These are phyloP conservation scores for Sarocladium brachiariae DNA, from an alignment of 2,329 filamentous ascomycete genomes.

Conservation along the genomic window DNA sequence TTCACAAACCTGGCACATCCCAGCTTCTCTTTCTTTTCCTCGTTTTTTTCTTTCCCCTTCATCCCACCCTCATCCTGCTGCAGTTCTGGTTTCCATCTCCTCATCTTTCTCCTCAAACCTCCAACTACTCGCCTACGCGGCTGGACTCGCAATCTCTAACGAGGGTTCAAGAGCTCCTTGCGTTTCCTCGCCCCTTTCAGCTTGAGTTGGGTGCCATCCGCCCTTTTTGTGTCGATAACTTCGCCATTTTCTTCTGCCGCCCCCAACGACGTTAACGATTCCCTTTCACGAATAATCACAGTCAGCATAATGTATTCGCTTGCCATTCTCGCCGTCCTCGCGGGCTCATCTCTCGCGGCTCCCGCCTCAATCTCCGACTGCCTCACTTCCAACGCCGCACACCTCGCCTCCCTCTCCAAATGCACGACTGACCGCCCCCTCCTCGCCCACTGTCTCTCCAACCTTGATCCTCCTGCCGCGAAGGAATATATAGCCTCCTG, in stretches of 20 bases:
- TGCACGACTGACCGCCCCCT: slow-evolving; percentile 35
- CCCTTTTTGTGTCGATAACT: not conserved
- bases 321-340: slow-evolving; percentile 21
- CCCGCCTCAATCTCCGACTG: slow-evolving; percentile 35
- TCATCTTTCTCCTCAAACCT: not conserved
- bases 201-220: not conserved
- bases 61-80: not conserved
- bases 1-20: not conserved
- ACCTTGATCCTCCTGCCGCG: slow-evolving; percentile 23
- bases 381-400: slow-evolving; percentile 28
- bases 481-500: slow-evolving; percentile 30
- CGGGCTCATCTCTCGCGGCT: slow-evolving; percentile 24
- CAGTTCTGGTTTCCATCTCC: not conserved
- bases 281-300: not conserved
- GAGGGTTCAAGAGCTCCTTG: no score
- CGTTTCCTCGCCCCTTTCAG: not conserved
- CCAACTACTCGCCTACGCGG: no score
- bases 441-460: slow-evolving; percentile 35
- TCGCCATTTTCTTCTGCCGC: not conserved
- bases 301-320: slow-evolving; percentile 1
- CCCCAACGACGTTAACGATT: not conserved
- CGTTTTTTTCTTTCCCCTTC: not conserved
- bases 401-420: slow-evolving; percentile 32
- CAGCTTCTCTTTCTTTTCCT: slow-evolving; percentile 1
- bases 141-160: no score